Conservation (phyloP, 148 eudicot genomes). For the Nyssa sinensis region DNA sequence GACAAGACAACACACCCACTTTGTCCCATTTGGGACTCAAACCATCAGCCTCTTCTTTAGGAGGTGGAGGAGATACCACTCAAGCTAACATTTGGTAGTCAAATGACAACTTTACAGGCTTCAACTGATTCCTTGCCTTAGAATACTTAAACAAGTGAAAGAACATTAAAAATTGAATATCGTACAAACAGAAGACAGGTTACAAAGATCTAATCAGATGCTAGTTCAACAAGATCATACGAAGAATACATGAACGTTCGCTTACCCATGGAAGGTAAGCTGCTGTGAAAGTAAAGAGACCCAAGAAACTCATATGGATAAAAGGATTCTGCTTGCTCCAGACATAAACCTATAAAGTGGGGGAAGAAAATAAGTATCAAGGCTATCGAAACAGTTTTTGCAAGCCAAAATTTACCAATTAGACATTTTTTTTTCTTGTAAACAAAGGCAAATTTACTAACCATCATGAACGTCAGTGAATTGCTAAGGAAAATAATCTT, state of each 20-base stretch:
- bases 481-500: slow-evolving; percentile 95
- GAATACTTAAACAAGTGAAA: background rate
- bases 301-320: slow-evolving; percentile 98
- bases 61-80: no score
- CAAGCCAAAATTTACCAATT: background rate
- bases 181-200: background rate
- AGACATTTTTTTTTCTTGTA: background rate
- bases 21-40: no score
- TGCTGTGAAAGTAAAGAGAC: slow-evolving; percentile 94
- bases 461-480: slow-evolving; percentile 98
- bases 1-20: no score
- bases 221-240: background rate
- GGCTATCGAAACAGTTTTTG: background rate
- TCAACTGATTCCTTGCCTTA: background rate
- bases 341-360: slow-evolving; percentile 69
- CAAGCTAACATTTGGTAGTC: no score
- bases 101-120: background rate
- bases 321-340: slow-evolving; percentile 99
- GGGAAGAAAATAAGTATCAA: background rate
- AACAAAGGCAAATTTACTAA: slow-evolving; percentile 27
- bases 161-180: background rate
- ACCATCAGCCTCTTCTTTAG: no score
- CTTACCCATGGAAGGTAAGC: slow-evolving; percentile 98
- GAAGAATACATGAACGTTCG: background rate
- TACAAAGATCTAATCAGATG: background rate